Percentiles rank a stretch among this genome's conserved stretches.
Conservation (phyloP, 2,329 filamentous ascomycete genomes). For the Fusarium redolens region DNA sequence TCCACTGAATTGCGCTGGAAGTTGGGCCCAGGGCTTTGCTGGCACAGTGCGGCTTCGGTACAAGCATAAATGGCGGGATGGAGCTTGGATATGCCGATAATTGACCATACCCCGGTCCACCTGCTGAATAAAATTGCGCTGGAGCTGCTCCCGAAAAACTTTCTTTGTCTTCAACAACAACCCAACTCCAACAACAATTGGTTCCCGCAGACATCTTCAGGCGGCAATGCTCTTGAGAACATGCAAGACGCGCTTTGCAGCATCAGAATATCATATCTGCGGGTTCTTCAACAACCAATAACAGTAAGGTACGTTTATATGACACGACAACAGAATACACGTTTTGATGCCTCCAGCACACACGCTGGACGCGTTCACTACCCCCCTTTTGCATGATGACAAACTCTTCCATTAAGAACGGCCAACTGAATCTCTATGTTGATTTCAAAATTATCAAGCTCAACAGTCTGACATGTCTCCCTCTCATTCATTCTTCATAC, state of each 20-base stretch:
- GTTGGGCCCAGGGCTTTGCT: neutral
- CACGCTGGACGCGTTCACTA: constrained; percentile 3
- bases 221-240: constrained; percentile 7
- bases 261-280: neutral
- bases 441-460: constrained; percentile 70
- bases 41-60: constrained; percentile 44
- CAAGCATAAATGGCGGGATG: constrained; percentile 44
- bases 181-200: constrained; percentile 7
- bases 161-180: constrained; percentile 19
- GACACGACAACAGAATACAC: constrained; percentile 15
- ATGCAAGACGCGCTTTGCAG: neutral
- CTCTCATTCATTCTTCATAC: constrained; percentile 1
- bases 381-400: constrained; percentile 62
- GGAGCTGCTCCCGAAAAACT: constrained; percentile 12
- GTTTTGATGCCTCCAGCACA: constrained; percentile 29
- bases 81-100: constrained; percentile 44
- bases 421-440: constrained; percentile 72
- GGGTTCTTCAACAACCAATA: neutral
- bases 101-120: constrained; percentile 4
- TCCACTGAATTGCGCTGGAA: constrained; percentile 17
- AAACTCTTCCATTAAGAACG: constrained; percentile 70
- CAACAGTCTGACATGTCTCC: constrained; percentile 67
- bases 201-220: neutral
- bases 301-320: constrained; percentile 40
- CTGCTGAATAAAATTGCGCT: constrained; percentile 32